These are phyloP conservation scores for Zygotorulaspora mrakii DNA, from an alignment of 1,139 yeast species.

Conservation along the genomic window DNA sequence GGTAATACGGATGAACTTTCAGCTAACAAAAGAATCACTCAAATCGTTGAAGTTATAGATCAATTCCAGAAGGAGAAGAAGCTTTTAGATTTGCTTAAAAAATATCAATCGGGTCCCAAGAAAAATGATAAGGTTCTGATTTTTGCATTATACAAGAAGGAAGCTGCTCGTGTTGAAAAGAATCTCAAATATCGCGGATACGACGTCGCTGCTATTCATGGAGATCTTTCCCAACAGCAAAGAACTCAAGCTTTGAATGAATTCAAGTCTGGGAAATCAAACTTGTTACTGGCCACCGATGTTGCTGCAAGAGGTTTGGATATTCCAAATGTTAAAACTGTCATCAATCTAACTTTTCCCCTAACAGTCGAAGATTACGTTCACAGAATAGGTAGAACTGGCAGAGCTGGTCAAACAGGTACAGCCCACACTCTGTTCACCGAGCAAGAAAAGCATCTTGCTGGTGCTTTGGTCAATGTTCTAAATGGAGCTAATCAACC, in stretches of 20 bases:
- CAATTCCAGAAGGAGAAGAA: conserved; percentile 78
- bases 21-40: conserved; percentile 91
- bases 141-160: conserved; percentile 93
- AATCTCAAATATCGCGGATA: conserved; percentile 69
- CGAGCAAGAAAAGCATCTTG: conserved; percentile 92
- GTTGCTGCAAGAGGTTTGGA: conserved; percentile 99
- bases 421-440: conserved; percentile 93
- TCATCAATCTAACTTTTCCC: conserved; percentile 94
- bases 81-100: conserved; percentile 63
- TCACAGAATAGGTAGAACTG: conserved; percentile 97
- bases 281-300: conserved; percentile 87
- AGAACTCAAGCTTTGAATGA: conserved; percentile 82
- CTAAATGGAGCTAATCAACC: conserved; percentile 91
- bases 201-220: conserved; percentile 89
- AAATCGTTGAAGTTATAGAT: conserved; percentile 87
- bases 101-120: conserved; percentile 66
- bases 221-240: conserved; percentile 89
- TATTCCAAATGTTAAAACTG: conserved; percentile 95
- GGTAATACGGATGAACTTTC: conserved; percentile 92
- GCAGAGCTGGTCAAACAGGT: conserved; percentile 96
- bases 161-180: conserved; percentile 86
- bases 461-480: conserved; percentile 92
- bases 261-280: conserved; percentile 77
- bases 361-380: conserved; percentile 97
- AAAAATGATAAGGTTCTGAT: conserved; percentile 77